Evolutionary conservation across 371 early-diverging fungal species (phyloP), one percentile per base, ranked within the genome.

Genomic region (Mucor sp.): DNA sequence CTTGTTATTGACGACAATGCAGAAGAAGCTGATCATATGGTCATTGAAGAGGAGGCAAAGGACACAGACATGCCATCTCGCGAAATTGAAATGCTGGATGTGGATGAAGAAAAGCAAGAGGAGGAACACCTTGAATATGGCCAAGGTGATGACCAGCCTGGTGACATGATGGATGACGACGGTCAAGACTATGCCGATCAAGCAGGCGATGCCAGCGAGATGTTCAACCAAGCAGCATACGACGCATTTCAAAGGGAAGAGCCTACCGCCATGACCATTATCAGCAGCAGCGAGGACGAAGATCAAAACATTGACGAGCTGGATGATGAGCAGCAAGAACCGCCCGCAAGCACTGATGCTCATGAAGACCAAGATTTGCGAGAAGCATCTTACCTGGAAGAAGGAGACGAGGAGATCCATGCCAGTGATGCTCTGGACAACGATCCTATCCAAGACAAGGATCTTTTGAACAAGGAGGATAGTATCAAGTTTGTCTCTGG

Each of bases 401-500:
- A 53, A 53, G 27, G 53, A 3, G 53, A 53, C 27, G 15, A 41
- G 15, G 41, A 53, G 14, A 15, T 53, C 4, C 53, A 53, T 5
- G 4, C 0, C 27, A 53, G 15, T 4, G 53, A 27, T 53, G 3
- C 15, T 2, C 53, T 27, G 12, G 53, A 53, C 5, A 33, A 21
- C 2, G 62, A 62, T 50, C 23, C 62, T 33, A 21, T 62, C 4
- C 21, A 48, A 23, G 39, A 41, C 6, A 33, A 63, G 6, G 12
- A n/a, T 19, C n/a, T 63, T 1, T 41, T 19, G 6, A 27, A 28
- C 27, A 3, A 53, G 11, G 57, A 39, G 4, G 15, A 35, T 7
- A 53, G 27, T 21, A 41, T 56, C 11, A 56, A 39, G 2, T 63
- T 63, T 43, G 21, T 63, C n/a, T 50, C 37, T 41, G 64, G 61